These are phyloP conservation scores for Pseudogymnoascus sp. DNA, from an alignment of 2,329 filamentous ascomycete species.

Conservation along the genomic window DNA sequence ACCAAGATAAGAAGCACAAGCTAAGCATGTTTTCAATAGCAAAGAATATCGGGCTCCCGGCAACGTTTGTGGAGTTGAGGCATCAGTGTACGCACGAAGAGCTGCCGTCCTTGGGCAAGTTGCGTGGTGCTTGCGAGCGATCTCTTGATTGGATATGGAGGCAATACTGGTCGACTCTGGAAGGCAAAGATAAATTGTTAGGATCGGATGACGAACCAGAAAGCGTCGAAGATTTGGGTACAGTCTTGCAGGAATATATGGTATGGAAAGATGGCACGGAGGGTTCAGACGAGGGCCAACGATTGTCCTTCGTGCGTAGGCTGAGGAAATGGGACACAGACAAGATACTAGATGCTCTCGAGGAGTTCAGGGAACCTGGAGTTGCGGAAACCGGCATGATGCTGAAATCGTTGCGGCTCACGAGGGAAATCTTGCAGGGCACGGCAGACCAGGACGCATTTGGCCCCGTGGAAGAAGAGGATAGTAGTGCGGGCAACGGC, in stretches of 20 bases:
- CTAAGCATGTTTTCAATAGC: conserved; percentile 65
- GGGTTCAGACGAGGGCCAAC: not conserved
- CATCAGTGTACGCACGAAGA: conserved; percentile 90
- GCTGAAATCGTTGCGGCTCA: conserved; percentile 23
- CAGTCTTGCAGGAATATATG: conserved; percentile 17
- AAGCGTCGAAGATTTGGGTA: conserved; percentile 15
- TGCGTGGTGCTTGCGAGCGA: conserved; percentile 61
- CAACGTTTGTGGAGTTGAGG: conserved; percentile 74
- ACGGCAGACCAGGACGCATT: not conserved
- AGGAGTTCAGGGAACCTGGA: conserved; percentile 17
- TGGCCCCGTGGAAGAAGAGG: not conserved
- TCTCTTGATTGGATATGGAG: conserved; percentile 82
- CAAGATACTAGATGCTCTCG: conserved; percentile 19
- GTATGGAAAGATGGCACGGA: not conserved
- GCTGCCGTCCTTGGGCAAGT: conserved; percentile 65
- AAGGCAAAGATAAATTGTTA: conserved; percentile 26
- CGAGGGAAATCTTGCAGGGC: conserved; percentile 18
- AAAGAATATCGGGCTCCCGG: conserved; percentile 59
- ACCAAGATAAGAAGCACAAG: conserved; percentile 59
- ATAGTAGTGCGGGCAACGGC: not conserved
- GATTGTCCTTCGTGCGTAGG: not conserved
- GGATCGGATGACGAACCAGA: not conserved
- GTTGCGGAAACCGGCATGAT: conserved; percentile 17
- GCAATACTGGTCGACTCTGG: conserved; percentile 67
- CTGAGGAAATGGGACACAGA: not conserved